Percentiles rank a stretch among this genome's conserved stretches.
Conservation (phyloP, 1,139 yeast species). For the Diutina siamensis region DNA sequence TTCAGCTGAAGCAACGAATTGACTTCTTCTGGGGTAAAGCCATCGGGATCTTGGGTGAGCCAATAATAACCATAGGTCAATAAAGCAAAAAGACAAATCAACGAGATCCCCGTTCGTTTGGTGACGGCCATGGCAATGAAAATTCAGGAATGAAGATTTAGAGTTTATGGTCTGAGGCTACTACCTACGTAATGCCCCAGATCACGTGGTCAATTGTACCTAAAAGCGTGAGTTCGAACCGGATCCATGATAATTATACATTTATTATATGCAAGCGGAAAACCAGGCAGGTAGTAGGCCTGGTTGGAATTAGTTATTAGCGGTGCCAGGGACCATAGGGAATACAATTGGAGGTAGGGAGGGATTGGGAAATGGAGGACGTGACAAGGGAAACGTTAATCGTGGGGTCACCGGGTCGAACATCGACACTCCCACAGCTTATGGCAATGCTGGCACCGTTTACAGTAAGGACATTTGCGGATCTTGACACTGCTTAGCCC, state of each 20-base stretch:
- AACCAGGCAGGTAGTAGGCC: too few species aligned
- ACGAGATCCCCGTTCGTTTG: neutral
- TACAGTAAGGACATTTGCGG: slow-evolving; percentile 6
- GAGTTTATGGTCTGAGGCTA: too few species aligned
- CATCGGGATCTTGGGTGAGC: slow-evolving; percentile 11
- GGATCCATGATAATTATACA: too few species aligned
- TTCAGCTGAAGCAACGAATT: slow-evolving; percentile 31
- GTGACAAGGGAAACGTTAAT: too few species aligned
- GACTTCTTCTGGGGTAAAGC: slow-evolving; percentile 32
- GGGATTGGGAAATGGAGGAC: too few species aligned
- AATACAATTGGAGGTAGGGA: too few species aligned
- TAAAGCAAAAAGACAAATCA: neutral
- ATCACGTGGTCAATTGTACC: too few species aligned
- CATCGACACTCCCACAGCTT: slow-evolving; percentile 4
- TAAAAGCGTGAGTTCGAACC: too few species aligned
- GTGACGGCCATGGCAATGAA: neutral
- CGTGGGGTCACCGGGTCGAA: neutral
- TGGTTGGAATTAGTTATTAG: too few species aligned
- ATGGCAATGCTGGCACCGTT: slow-evolving; percentile 2
- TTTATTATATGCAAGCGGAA: too few species aligned
- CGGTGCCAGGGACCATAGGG: too few species aligned
- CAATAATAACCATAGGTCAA: slow-evolving; percentile 10
- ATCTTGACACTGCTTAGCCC: slow-evolving; percentile 2
- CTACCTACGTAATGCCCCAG: too few species aligned
- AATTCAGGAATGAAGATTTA: neutral